phyloP scores from a whole-genome alignment of 139 green algal species.

The Diplosphaera chodatii region DNA sequence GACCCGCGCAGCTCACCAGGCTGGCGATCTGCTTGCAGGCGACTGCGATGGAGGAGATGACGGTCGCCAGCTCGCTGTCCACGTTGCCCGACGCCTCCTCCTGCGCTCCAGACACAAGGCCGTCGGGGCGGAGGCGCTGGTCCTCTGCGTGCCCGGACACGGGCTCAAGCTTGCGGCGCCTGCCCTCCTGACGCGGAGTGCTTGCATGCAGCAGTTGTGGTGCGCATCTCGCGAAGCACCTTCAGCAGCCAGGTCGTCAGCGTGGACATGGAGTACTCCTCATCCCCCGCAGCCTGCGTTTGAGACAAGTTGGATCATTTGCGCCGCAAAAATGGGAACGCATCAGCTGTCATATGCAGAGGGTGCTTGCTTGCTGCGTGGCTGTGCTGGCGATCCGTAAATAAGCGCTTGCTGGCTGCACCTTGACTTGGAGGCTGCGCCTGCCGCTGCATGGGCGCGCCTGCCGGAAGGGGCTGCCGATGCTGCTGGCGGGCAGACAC shows the following conservation, averaged over 20 bases:
- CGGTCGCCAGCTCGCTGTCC: constrained; percentile 85
- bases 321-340: no score
- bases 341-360: no score
- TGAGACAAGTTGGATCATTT: no score
- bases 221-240: constrained; percentile 39
- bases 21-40: constrained; percentile 98
- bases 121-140: no score
- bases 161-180: no score
- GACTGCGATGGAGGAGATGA: constrained; percentile 86
- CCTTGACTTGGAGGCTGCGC: not conserved
- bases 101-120: no score
- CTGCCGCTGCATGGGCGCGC: not conserved
- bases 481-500: not conserved
- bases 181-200: no score
- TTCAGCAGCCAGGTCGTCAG: constrained; percentile 84
- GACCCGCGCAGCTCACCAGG: constrained; percentile 75
- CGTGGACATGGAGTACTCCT: constrained; percentile 63
- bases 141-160: no score
- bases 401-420: no score
- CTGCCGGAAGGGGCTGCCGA: not conserved
- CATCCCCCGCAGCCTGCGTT: not conserved
- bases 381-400: no score
- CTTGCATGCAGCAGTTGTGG: no score
- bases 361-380: no score
- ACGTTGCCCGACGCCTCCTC: constrained; percentile 76